Base-by-base conservation (phyloP, 345 rosid species). In the Arabis alpina region DNA sequence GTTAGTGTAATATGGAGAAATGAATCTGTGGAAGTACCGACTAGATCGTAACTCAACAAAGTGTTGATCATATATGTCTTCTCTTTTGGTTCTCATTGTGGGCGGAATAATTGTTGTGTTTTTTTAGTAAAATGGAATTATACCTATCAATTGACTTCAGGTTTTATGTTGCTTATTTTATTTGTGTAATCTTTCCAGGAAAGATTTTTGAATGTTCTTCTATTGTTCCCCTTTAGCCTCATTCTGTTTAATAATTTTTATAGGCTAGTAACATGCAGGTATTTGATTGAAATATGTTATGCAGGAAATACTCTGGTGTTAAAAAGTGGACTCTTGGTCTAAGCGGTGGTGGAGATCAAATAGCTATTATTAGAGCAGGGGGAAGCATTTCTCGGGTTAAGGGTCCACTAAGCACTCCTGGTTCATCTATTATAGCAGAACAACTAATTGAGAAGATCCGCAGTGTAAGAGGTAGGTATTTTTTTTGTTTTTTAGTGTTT, bases 291-390 rank as follows among this genome's bases (percentile, higher is more conserved):
- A 54, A 40, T 68, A 48, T 40, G 39, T 69, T 68, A n/a, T 68
- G 56, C 84, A 94, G 99, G 77, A 91, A 83, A 76, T 94, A 94
- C 75, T 87, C 96, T 0, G 71, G 84, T 80, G 97, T 91, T 64
- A 79, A 81, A 73, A 89, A 82, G 61, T 86, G 91, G 95, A 94
- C 99, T 68, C 87, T 91, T 71, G 93, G 97, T 77, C 82, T 94
- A 72, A 80, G 86, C 3, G 95, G 99, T 8, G 95, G 97, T 27
- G 61, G 73, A 74, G 96, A 91, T 66, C 80, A 50, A 61, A 88
- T 94, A 74, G 99, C 99, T 69, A 83, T 94, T 58, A 83, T 94
- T 53, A 83, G 97, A 82, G 91, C 97, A 68, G 86, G 95, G 61
- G 99, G 98, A 37, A 82, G 88, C 85, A 94, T 94, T 66, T 89